These are phyloP conservation scores for Solanum infundibuliforme DNA, from an alignment of 257 asterid species.

Conservation along the genomic window DNA sequence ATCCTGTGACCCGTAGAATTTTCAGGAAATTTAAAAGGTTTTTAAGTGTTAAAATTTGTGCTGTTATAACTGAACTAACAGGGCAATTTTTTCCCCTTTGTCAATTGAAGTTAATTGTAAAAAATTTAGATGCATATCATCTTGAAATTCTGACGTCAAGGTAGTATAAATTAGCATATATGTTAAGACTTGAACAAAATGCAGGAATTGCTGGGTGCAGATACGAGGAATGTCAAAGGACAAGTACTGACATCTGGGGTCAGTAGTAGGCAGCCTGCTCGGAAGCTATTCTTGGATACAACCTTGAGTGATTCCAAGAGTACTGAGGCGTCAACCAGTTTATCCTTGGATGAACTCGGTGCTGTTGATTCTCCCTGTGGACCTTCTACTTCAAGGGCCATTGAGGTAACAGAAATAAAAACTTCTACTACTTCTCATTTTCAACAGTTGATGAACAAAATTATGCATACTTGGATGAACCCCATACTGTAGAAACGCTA, in stretches of 20 bases:
- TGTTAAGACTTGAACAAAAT: not conserved
- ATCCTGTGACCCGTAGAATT: not conserved
- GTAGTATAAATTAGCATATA: not conserved
- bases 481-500: not conserved
- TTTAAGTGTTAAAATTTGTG: not conserved
- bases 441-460: not conserved
- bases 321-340: conserved; percentile 50
- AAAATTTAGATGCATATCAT: not conserved
- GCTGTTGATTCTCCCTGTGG: conserved; percentile 49
- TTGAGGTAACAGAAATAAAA: conserved; percentile 42
- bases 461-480: not conserved
- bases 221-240: conserved; percentile 50
- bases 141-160: not conserved
- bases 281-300: conserved; percentile 56
- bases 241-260: conserved; percentile 40
- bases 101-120: not conserved
- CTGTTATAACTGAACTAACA: not conserved
- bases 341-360: conserved; percentile 41
- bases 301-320: conserved; percentile 56
- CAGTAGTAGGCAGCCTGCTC: conserved; percentile 46
- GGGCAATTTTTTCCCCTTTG: not conserved
- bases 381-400: conserved; percentile 62
- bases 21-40: not conserved
- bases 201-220: conserved; percentile 55
- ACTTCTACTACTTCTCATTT: not conserved